Conservation (phyloP, 1,284 basidiomycete genomes). For the Fomitopsis pinicola region DNA sequence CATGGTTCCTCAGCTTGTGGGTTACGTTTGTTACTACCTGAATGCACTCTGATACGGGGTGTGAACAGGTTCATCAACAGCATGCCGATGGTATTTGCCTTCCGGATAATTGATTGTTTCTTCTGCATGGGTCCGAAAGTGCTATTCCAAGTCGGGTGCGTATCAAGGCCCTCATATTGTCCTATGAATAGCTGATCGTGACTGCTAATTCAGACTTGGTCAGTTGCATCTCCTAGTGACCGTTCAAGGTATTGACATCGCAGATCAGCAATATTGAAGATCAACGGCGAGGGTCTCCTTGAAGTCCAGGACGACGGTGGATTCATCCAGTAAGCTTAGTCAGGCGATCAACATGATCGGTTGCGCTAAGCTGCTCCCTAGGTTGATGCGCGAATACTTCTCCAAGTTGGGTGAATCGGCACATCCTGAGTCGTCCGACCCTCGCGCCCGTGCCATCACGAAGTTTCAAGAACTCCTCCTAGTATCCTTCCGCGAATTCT, state of each 20-base stretch:
- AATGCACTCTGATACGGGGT: neutral
- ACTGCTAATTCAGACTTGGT: constrained; percentile 35
- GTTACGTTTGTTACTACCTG: constrained; percentile 22
- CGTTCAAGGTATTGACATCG: constrained; percentile 7
- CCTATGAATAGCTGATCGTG: neutral
- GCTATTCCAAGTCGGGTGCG: constrained; percentile 94
- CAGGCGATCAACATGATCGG: constrained; percentile 13
- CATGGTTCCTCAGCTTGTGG: constrained; percentile 95
- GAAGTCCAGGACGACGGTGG: constrained; percentile 96
- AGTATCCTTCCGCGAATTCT: constrained; percentile 96
- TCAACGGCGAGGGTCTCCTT: constrained; percentile 94
- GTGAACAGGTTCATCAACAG: constrained; percentile 90
- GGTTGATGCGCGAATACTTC: constrained; percentile 94
- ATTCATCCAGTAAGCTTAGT: constrained; percentile 77
- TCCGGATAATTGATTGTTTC: constrained; percentile 98
- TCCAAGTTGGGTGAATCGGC: constrained; percentile 92
- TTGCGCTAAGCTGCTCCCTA: constrained; percentile 23
- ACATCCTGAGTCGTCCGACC: constrained; percentile 86
- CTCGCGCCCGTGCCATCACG: constrained; percentile 91
- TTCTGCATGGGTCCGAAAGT: constrained; percentile 99
- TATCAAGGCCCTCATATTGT: constrained; percentile 9
- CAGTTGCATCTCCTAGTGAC: constrained; percentile 20
- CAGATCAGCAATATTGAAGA: constrained; percentile 86
- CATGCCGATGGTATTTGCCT: constrained; percentile 99
- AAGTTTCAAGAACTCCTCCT: constrained; percentile 97